Evolutionary conservation across 2,329 filamentous ascomycete genomes (phyloP).

Genomic region (Aspergillus transmontanensis): DNA sequence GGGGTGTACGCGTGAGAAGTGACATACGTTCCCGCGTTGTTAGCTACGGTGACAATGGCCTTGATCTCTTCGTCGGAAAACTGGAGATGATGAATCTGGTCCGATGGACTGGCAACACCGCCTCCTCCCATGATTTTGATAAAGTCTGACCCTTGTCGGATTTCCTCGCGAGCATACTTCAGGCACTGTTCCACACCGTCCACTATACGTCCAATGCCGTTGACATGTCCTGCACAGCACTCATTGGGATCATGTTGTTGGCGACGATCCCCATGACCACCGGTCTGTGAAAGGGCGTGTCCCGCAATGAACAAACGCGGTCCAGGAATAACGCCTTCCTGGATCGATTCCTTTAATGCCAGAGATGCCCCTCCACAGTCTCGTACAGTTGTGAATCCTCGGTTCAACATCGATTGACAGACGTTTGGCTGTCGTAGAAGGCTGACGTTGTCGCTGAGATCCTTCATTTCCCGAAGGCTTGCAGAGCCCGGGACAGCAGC

Average conservation of each 20-base stretch:
- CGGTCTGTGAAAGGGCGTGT: slow-evolving; percentile 59
- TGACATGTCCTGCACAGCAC: slow-evolving; percentile 52
- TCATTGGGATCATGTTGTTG: slow-evolving; percentile 41
- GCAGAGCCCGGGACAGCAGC: slow-evolving; percentile 28
- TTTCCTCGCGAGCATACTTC: slow-evolving; percentile 55
- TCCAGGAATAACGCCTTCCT: slow-evolving; percentile 58
- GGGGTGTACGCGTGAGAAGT: slow-evolving; percentile 63
- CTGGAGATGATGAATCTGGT: slow-evolving; percentile 56
- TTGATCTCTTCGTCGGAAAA: slow-evolving; percentile 60
- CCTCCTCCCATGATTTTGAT: slow-evolving; percentile 65
- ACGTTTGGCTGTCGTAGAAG: slow-evolving; percentile 25
- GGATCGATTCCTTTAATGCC: slow-evolving; percentile 56
- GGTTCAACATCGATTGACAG: slow-evolving; percentile 51
- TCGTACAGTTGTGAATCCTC: slow-evolving; percentile 62
- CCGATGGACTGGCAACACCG: slow-evolving; percentile 60
- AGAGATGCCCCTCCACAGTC: slow-evolving; percentile 61
- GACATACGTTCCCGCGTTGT: slow-evolving; percentile 54
- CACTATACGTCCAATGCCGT: slow-evolving; percentile 46
- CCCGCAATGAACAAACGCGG: slow-evolving; percentile 60
- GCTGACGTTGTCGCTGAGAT: slow-evolving; percentile 24
- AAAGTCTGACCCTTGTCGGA: slow-evolving; percentile 61
- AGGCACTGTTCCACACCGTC: slow-evolving; percentile 61
- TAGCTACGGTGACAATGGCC: slow-evolving; percentile 56
- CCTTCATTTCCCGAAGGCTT: slow-evolving; percentile 25
- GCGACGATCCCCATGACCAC: slow-evolving; percentile 59